Conservation (phyloP, 768 basidiomycete genomes). For the Lentinula raphanica region DNA sequence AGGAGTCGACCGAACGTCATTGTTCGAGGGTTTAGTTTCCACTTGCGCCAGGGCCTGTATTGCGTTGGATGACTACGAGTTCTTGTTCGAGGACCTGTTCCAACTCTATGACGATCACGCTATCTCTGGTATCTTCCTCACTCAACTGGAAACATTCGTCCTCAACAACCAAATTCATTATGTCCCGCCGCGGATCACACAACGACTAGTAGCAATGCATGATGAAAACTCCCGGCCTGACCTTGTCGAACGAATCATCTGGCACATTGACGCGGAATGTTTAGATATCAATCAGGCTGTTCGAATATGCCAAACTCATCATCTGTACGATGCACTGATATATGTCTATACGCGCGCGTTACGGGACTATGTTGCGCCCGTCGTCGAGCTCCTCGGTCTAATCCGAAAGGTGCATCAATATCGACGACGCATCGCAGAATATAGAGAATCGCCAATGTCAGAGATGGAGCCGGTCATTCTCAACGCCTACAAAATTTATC, state of each 20-base stretch:
- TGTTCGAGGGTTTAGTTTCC: constrained; percentile 85
- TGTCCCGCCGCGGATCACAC: constrained; percentile 85
- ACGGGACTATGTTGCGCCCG: constrained; percentile 81
- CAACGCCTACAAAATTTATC: constrained; percentile 88
- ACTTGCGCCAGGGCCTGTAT: constrained; percentile 77
- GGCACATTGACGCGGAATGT: constrained; percentile 90
- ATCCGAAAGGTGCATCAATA: constrained; percentile 63
- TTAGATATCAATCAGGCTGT: constrained; percentile 94
- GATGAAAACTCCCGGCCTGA: constrained; percentile 67
- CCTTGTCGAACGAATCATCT: constrained; percentile 83
- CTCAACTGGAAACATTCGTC: constrained; percentile 76
- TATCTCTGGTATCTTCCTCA: constrained; percentile 80
- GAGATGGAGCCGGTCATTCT: constrained; percentile 53
- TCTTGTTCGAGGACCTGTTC: constrained; percentile 90
- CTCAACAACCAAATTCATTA: constrained; percentile 65
- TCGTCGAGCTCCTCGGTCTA: constrained; percentile 78
- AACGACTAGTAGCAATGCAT: constrained; percentile 75
- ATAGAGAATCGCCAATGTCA: constrained; percentile 23
- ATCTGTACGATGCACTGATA: constrained; percentile 88
- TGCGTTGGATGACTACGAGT: constrained; percentile 74
- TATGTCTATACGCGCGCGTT: constrained; percentile 90
- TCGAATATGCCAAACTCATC: constrained; percentile 73
- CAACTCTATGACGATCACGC: constrained; percentile 82
- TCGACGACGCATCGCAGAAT: constrained; percentile 34
- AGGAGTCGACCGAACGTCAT: constrained; percentile 85